Evolutionary conservation across 768 basidiomycete species (phyloP), one percentile per base, ranked within the genome.

Genomic region (Nidularia sp.): DNA sequence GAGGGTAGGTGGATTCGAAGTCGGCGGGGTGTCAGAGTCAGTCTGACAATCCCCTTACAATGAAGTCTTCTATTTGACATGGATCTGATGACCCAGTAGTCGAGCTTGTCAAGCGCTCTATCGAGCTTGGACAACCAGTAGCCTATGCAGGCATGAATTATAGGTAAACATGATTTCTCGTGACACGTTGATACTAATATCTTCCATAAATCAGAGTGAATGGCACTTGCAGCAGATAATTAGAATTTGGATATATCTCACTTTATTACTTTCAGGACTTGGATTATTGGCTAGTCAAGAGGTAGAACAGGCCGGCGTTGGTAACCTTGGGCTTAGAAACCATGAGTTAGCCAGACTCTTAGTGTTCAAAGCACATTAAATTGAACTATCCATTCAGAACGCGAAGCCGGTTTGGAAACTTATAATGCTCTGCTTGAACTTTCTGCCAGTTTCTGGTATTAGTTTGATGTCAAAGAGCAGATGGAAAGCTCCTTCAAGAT

Each of bases 241-340:
- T 25, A 25, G 25, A 25, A 1, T 25, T 25, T 3, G 25, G 25
- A 25, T 3, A 25, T 25, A 25, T 25, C 25, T 25, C 25, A 25
- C 25, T 25, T 25, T 25, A 25, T 3, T 25, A 25, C 8, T 3
- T 29, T 45, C 43, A 61, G 69, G 62, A 5, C 71, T 77, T 44
- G 78, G 78, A 2, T 80, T 80, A 55, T 56, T 79, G 44, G 72
- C 72, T 1, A 67, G 75, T 31, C 61, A 69, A 48, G 76, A 80
- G 59, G 69, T 79, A 2, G 71, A 72, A 43, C 65, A 62, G 0
- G 78, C 71, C 1, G 71, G 71, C 6, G 68, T 76, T 10, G 78
- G 76, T 5, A 86, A 86, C 57, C 64, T 84, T 6, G 85, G 84
- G 4, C 68, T 87, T 29, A 74, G 73, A 58, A 84, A 86, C 64